A percentile compares a stretch with the other conserved stretches of the same genome.
Evolutionary conservation across 2,329 filamentous ascomycete species (phyloP).

Genomic region (Fusarium devonianum): DNA sequence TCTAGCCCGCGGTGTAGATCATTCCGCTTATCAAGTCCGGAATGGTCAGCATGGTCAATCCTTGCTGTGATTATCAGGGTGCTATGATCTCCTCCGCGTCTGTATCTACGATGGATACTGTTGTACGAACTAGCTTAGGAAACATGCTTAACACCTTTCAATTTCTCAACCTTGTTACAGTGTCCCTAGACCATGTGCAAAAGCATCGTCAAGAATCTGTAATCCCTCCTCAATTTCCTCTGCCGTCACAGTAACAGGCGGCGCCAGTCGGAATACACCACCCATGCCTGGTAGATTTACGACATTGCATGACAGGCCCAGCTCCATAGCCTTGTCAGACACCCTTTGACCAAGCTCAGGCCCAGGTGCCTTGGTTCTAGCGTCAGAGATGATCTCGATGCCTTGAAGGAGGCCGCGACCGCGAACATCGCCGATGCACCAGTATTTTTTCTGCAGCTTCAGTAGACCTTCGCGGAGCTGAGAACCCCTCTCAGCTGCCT

Average conservation of each 20-base stretch:
- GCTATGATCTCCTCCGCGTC: no score
- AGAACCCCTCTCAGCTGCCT: constrained; percentile 51
- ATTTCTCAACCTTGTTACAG: not conserved
- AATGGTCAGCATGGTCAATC: no score
- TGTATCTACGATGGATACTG: no score
- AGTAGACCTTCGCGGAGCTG: constrained; percentile 53
- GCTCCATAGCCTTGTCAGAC: constrained; percentile 52
- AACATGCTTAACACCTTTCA: not conserved
- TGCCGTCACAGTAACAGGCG: constrained; percentile 56
- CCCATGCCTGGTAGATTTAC: constrained; percentile 56
- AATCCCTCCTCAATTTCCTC: constrained; percentile 56
- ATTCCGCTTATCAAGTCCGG: no score
- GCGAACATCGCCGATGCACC: constrained; percentile 61
- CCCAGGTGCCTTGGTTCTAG: constrained; percentile 50
- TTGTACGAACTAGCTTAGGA: not conserved
- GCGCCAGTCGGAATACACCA: constrained; percentile 59
- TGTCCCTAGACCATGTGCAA: constrained; percentile 37
- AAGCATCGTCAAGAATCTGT: constrained; percentile 58
- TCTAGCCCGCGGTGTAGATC: no score
- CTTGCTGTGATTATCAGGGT: no score
- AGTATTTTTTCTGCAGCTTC: constrained; percentile 55
- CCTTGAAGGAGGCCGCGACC: constrained; percentile 59
- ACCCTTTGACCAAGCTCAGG: constrained; percentile 53
- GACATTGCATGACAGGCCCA: constrained; percentile 59
- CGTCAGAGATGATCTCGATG: constrained; percentile 58